Evolutionary conservation across 441 rosid genomes (phyloP), one percentile per base, ranked within the genome.

Genomic region (Erodium moschatum): DNA sequence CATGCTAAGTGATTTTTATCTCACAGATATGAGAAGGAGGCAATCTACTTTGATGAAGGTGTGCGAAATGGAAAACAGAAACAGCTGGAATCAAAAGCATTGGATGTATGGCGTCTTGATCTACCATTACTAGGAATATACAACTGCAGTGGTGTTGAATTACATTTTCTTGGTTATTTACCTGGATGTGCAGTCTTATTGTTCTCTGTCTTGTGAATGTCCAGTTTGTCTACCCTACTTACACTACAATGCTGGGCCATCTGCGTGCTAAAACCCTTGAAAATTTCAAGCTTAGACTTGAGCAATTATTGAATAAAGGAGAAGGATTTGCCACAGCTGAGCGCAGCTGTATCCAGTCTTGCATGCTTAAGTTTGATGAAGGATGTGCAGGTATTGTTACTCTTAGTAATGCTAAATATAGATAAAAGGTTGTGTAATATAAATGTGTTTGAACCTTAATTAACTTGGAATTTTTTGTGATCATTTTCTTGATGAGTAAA

Each of bases 11-110:
- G 15, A 1, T 69, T 74, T 71, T 35, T 62, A 69, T 68, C 70
- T 64, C 35, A 61, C 69, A 89, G 98, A 68, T 90, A 92, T 67
- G 89, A 92, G 52, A 70, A 3, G 67, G 94, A 89, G 83, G 82
- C 93, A 60, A 74, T 78, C 63, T 87, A 87, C 82, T 92, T 86
- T 60, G 92, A 90, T 60, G 89, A 90, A 76, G 85, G 83, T 79
- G 90, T 92, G 56, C 82, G 92, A 80, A 79, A 82, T 69, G 84
- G 78, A 11, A 89, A 83, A 77, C 76, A 82, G 70, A 67, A 79
- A 72, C 77, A 81, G 52, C 64, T 92, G 71, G 85, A 85, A 75
- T 71, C 76, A 66, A 83, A 84, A 84, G 88, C 89, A 64, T 78
- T 90, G 74, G 88, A 85, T 81, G 96, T 90, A 82, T 75, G 84